phyloP scores from a whole-genome alignment of 176 grass and related monocot species.

The Bonia amplexicaulis region DNA sequence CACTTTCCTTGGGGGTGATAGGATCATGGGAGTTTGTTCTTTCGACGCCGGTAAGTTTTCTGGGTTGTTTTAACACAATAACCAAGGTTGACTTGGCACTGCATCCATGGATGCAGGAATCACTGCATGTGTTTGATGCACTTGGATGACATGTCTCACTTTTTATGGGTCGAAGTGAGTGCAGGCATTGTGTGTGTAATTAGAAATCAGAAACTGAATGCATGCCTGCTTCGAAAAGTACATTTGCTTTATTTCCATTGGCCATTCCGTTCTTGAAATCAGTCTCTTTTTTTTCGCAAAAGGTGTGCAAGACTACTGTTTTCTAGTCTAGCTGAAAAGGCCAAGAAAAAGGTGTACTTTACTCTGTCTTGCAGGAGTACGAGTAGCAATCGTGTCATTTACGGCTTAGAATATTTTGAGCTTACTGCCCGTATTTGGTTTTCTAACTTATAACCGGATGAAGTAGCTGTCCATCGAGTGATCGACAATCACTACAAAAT shows the following conservation, averaged over 20 bases:
- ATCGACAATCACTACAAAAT: too few relatives aligned
- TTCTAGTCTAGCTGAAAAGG: background rate
- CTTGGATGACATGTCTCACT: background rate
- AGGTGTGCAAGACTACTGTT: background rate
- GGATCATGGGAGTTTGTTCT: too few relatives aligned
- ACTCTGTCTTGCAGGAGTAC: background rate
- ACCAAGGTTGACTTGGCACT: background rate
- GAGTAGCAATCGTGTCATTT: background rate
- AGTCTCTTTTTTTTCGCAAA: background rate
- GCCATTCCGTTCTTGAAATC: background rate
- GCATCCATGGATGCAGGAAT: background rate
- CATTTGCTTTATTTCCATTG: background rate
- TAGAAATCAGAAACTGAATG: background rate
- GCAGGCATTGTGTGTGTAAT: background rate
- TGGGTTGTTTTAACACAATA: background rate
- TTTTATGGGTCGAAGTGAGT: background rate
- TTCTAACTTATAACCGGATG: too few relatives aligned
- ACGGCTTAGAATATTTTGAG: background rate
- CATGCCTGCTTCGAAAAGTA: slow-evolving; percentile 2
- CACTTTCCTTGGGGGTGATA: too few relatives aligned
- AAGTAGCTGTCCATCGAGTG: background rate
- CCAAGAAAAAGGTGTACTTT: background rate
- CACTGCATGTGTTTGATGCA: background rate
- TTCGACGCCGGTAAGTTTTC: background rate
- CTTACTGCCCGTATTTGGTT: too few relatives aligned